A percentile compares a stretch with the other conserved stretches of the same genome.
Evolutionary conservation across 164 flowering plant species (phyloP).

Genomic region (Litsea cubeba): DNA sequence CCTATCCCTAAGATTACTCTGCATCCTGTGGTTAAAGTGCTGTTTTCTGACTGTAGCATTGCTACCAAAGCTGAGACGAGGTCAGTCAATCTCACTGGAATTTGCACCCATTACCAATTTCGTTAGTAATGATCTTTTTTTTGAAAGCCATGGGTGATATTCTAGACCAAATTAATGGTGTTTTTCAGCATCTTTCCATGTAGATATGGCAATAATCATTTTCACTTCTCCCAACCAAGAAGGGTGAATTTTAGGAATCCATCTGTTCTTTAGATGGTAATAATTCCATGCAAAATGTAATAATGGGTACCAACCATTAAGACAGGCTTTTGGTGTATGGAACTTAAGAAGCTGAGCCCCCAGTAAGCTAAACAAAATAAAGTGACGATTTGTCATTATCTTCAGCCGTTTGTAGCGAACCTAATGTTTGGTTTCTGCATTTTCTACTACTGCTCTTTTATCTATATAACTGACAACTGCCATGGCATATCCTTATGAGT

Average conservation of each 20-base stretch:
- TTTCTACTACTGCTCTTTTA: not conserved
- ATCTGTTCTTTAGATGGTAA: not conserved
- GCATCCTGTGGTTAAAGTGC: slow-evolving; percentile 67
- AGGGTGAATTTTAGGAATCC: not conserved
- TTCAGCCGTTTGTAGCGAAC: not conserved
- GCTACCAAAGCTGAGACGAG: slow-evolving; percentile 40
- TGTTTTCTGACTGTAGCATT: slow-evolving; percentile 51
- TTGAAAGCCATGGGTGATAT: too few species aligned
- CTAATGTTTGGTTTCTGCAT: not conserved
- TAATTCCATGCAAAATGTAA: not conserved
- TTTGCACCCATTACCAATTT: too few species aligned
- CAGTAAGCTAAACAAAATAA: not conserved
- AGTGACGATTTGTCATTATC: too few species aligned
- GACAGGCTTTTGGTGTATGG: not conserved
- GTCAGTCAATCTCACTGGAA: slow-evolving; percentile 22
- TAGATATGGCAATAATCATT: too few species aligned
- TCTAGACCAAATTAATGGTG: too few species aligned
- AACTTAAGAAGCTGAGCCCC: not conserved
- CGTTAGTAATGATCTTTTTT: too few species aligned
- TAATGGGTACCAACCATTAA: not conserved
- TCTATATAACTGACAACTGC: too few species aligned
- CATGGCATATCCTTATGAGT: not conserved
- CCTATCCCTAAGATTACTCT: slow-evolving; percentile 33
- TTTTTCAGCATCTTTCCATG: too few species aligned
- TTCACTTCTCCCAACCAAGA: too few species aligned